Conservation (phyloP, 2,329 filamentous ascomycete species). For the Ceratocystis alfenasii region DNA sequence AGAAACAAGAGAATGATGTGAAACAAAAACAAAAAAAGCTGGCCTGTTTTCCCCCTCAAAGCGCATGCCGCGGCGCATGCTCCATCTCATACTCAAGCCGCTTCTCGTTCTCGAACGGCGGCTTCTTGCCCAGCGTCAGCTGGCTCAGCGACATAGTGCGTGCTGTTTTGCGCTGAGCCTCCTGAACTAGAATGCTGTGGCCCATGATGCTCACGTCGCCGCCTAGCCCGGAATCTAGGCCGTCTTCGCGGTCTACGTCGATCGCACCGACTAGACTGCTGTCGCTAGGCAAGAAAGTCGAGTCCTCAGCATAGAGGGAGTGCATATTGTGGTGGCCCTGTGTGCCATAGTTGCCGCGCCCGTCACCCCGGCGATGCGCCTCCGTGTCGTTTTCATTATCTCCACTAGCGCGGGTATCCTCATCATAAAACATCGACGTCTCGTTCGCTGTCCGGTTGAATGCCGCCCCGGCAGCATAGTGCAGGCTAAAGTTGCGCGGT, state of each 20-base stretch:
- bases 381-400: conserved; percentile 23
- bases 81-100: conserved; percentile 24
- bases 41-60: conserved; percentile 7
- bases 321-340: conserved; percentile 30
- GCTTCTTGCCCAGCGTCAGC: conserved; percentile 39
- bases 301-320: conserved; percentile 22
- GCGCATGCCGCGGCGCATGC: conserved; percentile 24
- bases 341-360: background rate
- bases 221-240: background rate
- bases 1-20: background rate
- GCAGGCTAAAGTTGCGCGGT: conserved; percentile 26
- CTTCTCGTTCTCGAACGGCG: conserved; percentile 16
- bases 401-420: background rate
- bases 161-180: conserved; percentile 40
- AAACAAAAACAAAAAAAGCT: background rate
- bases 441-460: background rate
- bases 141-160: conserved; percentile 54
- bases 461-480: conserved; percentile 8
- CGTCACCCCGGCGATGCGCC: background rate
- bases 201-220: background rate
- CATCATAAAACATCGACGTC: conserved; percentile 2
- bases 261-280: background rate
- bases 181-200: background rate
- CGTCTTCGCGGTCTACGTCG: conserved; percentile 25
- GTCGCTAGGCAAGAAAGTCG: conserved; percentile 20